Percentiles rank a stretch among this genome's conserved stretches.
Conservation (phyloP, 495 filamentous ascomycete species). For the Aspergillus mulundensis region DNA sequence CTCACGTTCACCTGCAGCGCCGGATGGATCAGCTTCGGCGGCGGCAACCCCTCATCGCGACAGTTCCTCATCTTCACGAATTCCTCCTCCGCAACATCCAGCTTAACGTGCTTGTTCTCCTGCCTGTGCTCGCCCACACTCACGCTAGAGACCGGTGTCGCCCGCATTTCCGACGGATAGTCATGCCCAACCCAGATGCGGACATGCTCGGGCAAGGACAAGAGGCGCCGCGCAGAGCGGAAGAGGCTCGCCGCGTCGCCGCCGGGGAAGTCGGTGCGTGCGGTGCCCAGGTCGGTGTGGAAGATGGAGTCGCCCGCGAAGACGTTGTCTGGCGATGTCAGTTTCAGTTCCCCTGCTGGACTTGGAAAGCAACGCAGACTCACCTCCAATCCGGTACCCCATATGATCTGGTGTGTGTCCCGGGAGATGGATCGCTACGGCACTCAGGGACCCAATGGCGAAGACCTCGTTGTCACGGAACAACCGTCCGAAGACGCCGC, state of each 20-base stretch:
- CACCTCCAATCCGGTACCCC: conserved; percentile 53
- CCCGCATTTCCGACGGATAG: conserved; percentile 30
- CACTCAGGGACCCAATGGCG: conserved; percentile 43
- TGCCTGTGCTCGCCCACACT: conserved; percentile 48
- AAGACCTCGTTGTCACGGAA: conserved; percentile 53
- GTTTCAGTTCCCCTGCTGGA: conserved; percentile 9
- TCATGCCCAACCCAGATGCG: conserved; percentile 52
- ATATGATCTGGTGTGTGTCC: conserved; percentile 62
- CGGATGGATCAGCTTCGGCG: conserved; percentile 51
- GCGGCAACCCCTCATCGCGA: conserved; percentile 44
- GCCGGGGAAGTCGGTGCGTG: conserved; percentile 58
- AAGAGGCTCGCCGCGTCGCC: conserved; percentile 46
- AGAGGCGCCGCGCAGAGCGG: conserved; percentile 41
- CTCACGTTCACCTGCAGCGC: conserved; percentile 58
- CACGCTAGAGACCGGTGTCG: conserved; percentile 35
- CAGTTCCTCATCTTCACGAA: conserved; percentile 46
- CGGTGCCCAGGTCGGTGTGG: conserved; percentile 54
- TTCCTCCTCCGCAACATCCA: conserved; percentile 34
- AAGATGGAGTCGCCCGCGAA: conserved; percentile 61
- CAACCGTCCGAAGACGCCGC: conserved; percentile 46
- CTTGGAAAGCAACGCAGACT: background rate
- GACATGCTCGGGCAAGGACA: conserved; percentile 39
- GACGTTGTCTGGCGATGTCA: conserved; percentile 38
- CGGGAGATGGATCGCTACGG: conserved; percentile 49
- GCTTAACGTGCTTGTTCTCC: conserved; percentile 51